A percentile compares a stretch with the other conserved stretches of the same genome.
Evolutionary conservation across 2,329 filamentous ascomycete species (phyloP).

Genomic region (Scedosporium aurantiacum): DNA sequence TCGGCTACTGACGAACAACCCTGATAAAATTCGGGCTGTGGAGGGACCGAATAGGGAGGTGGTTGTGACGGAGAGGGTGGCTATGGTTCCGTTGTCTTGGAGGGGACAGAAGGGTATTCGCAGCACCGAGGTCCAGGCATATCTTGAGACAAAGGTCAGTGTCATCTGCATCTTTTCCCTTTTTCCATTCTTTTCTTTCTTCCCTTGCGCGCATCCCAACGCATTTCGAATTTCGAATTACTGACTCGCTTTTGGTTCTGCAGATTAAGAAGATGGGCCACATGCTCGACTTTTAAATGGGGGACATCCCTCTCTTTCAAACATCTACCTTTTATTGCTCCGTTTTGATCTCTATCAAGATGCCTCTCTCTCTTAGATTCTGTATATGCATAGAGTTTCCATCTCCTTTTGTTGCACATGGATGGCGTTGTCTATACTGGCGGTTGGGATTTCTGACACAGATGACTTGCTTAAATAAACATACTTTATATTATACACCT

Average conservation of each 20-base stretch:
- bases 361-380: neutral
- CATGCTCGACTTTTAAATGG: conserved; percentile 48
- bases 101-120: conserved; percentile 72
- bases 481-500: neutral
- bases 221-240: conserved; percentile 5
- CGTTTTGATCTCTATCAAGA: neutral
- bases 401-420: neutral
- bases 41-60: conserved; percentile 86
- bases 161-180: neutral
- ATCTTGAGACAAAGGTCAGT: conserved; percentile 84
- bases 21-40: conserved; percentile 89
- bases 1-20: conserved; percentile 86
- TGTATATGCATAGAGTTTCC: neutral
- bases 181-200: neutral
- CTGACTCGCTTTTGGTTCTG: neutral
- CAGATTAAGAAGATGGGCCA: conserved; percentile 85
- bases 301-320: conserved; percentile 16
- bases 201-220: conserved; percentile 4
- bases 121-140: conserved; percentile 84
- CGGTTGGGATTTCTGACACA: neutral
- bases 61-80: conserved; percentile 76
- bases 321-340: neutral
- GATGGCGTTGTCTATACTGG: neutral
- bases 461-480: neutral
- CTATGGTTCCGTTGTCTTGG: conserved; percentile 95